A percentile compares a stretch with the other conserved stretches of the same genome.
Conservation (phyloP, 345 rosid genomes). For the Eucalyptus dawsonii region DNA sequence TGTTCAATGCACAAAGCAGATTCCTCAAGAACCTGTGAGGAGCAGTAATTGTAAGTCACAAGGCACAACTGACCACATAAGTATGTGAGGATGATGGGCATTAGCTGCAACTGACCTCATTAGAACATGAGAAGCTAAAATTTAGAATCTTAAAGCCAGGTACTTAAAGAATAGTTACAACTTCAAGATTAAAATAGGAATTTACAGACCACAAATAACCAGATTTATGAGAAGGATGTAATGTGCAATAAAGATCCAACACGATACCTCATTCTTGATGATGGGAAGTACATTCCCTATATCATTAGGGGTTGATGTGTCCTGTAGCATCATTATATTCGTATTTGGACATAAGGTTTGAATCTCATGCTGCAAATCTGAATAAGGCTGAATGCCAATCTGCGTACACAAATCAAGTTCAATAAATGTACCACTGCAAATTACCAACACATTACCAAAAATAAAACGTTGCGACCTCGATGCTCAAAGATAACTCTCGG, state of each 20-base stretch:
- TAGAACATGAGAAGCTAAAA: not conserved
- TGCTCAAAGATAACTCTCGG: slow-evolving; percentile 16
- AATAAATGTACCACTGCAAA: not conserved
- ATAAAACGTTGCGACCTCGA: slow-evolving; percentile 6
- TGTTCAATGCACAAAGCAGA: slow-evolving; percentile 1
- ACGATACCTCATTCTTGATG: not conserved
- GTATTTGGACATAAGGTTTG: not conserved
- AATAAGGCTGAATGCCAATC: slow-evolving; percentile 4
- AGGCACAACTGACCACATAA: not conserved
- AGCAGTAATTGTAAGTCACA: not conserved
- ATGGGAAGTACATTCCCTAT: not conserved
- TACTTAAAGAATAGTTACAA: not conserved
- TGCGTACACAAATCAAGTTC: not conserved
- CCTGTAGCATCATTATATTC: not conserved
- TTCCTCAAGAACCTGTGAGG: slow-evolving; percentile 12
- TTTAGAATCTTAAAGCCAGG: not conserved
- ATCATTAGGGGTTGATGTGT: not conserved
- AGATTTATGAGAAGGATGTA: not conserved
- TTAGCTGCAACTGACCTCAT: not conserved
- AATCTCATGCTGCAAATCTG: not conserved
- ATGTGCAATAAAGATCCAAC: not conserved
- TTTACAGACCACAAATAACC: not conserved
- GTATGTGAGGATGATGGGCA: not conserved
- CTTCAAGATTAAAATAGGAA: not conserved
- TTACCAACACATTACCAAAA: not conserved